These are phyloP conservation scores for Leccinum laetum DNA, from an alignment of 1,284 basidiomycete genomes.

Conservation along the genomic window DNA sequence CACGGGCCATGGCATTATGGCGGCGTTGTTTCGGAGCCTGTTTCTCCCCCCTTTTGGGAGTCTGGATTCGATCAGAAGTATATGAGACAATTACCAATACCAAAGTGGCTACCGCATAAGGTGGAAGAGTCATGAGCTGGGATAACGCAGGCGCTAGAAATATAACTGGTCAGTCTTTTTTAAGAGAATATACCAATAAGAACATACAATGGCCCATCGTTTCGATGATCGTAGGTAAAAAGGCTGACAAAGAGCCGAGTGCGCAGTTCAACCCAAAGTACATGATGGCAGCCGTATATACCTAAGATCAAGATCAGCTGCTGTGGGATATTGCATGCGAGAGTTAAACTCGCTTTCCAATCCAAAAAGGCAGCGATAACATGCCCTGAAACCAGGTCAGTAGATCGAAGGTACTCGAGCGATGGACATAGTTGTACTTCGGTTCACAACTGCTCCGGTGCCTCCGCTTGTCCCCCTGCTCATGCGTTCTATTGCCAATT, in stretches of 20 bases:
- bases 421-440: slow-evolving; percentile 41
- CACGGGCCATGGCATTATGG: not conserved
- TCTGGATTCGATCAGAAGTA: slow-evolving; percentile 70
- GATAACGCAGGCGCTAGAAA: slow-evolving; percentile 52
- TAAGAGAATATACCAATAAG: not conserved
- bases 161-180: not conserved
- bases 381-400: slow-evolving; percentile 42
- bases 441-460: slow-evolving; percentile 55
- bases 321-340: not conserved
- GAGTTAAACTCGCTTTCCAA: slow-evolving; percentile 55
- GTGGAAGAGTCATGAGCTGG: slow-evolving; percentile 78
- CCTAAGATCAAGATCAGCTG: slow-evolving; percentile 35
- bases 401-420: not conserved
- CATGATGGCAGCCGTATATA: slow-evolving; percentile 62
- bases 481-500: slow-evolving; percentile 72
- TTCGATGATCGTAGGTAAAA: slow-evolving; percentile 82
- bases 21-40: slow-evolving; percentile 1
- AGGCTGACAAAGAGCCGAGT: slow-evolving; percentile 78
- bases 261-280: slow-evolving; percentile 82
- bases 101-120: slow-evolving; percentile 73
- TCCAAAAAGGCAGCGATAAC: slow-evolving; percentile 67
- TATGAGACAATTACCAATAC: slow-evolving; percentile 64
- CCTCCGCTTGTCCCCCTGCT: slow-evolving; percentile 72
- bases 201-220: slow-evolving; percentile 62
- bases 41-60: not conserved